Base-by-base conservation (phyloP, 257 asterid genomes). In the Orobanche coerulescens region DNA sequence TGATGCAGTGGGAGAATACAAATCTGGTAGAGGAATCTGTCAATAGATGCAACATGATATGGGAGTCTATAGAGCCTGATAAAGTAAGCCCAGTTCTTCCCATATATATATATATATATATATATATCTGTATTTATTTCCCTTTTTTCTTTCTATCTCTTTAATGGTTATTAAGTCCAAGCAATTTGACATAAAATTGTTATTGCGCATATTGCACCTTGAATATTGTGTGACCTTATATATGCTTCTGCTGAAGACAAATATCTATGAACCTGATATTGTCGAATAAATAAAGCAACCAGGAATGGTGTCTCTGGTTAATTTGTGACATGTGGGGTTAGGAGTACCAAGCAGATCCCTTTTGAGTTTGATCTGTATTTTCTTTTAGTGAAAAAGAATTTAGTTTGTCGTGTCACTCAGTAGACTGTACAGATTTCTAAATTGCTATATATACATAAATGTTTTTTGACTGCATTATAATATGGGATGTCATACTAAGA, bases 1-100 rank as follows among this genome's bases (percentile, higher is more conserved):
- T 93, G 65, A 81, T 83, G 85, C 95, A 82, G 68, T 86, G 98
- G 95, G 90, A 84, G 60, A 81, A 74, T 74, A 78, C 77, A 56
- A 86, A 70, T 68, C 73, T 83, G 64, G 94, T 89, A 42, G 91
- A 83, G 74, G 97, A 82, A 69, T 91, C 93, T 65, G 84, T 79
- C 78, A 86, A 68, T 49, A 76, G 79, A 70, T 93, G 98, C 82
- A 80, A 78, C 59, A 19, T 70, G 66, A 70, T 89, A 64, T 93
- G 97, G 97, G 89, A 84, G 66, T 80, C 95, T 65, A 69, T 93
- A 24, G 94, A 84, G 61, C 79, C 78, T 44, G 83, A 81, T 53
- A 88, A 84, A 62, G 98, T 88, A 87, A 73, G 86, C 43, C 20
- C 15, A 31, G n/a, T 48, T 46, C 43, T 57, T 47, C 13, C 40